Evolutionary conservation across 2,329 filamentous ascomycete species (phyloP).

Genomic region (Colletotrichum shisoi): DNA sequence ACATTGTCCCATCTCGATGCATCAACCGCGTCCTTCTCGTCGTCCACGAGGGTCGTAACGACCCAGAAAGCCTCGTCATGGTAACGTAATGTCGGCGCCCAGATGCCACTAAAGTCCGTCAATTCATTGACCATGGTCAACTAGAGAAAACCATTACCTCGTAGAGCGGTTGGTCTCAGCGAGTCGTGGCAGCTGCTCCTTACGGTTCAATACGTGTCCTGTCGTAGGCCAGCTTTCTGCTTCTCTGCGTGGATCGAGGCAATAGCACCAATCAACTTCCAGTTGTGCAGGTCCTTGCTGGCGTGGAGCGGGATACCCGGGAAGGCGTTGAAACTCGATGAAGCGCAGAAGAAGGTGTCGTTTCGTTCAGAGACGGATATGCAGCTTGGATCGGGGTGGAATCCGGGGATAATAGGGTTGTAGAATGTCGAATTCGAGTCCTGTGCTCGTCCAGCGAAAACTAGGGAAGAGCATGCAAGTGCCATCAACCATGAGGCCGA

Average conservation of each 20-base stretch:
- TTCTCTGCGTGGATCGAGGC: no score
- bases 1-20: constrained; percentile 25
- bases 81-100: constrained; percentile 57
- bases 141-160: constrained; percentile 1
- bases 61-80: constrained; percentile 52
- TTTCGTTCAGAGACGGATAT: constrained; percentile 50
- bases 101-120: constrained; percentile 51
- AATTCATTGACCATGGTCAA: constrained; percentile 17
- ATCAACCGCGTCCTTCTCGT: constrained; percentile 17
- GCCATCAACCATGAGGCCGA: background rate
- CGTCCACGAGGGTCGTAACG: constrained; percentile 28
- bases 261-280: constrained; percentile 49
- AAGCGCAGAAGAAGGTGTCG: constrained; percentile 59
- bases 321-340: constrained; percentile 61
- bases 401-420: constrained; percentile 60
- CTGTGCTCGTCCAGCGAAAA: background rate
- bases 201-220: constrained; percentile 52
- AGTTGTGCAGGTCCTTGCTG: constrained; percentile 59
- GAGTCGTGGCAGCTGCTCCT: constrained; percentile 52
- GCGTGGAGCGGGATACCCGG: constrained; percentile 62
- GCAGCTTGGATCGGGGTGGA: constrained; percentile 59
- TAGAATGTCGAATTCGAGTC: constrained; percentile 42
- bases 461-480: no score
- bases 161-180: constrained; percentile 25
- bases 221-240: constrained; percentile 23